Evolutionary conservation across 208 protist species (phyloP), one percentile per base, ranked within the genome.

Genomic region (Wallacemonas rigidus): DNA sequence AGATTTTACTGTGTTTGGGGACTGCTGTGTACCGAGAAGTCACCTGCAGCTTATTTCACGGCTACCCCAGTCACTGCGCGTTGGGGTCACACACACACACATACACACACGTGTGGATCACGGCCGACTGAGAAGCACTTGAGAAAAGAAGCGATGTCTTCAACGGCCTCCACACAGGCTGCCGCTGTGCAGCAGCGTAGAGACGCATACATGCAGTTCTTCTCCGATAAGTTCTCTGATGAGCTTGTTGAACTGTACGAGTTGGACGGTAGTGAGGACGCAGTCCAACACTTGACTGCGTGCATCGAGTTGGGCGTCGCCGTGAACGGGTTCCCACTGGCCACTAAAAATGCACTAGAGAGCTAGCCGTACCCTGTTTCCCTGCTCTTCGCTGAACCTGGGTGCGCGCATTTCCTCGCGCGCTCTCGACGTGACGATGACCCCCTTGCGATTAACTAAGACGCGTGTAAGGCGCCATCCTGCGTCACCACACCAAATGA

Each of bases 141-240:
- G 26, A 26, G 26, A 26, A 26, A 26, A 26, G 26, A 26, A 26
- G 6, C 79, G 38, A 38, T 74, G 53, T 72, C 77, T 47, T 63
- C 51, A 17, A n/a, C 71, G 8, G 6, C 26, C 15, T 48, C 60
- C 8, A 48, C 60, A 15, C 70, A 51, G 2, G 71, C 71, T 11
- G 73, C 81, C 11, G 73, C 74, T 44, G 77, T 83, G 54, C 87
- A 93, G 63, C 77, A 69, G 44, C 71, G 82, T 38, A 75, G 88
- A 6, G 90, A 97, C 71, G 81, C 81, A 26, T 97, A 97, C 79
- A 97, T 97, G 92, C 83, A 92, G 68, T 76, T 83, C 47, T 92
- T 97, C 73, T 91, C 90, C 2, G 89, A 94, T 55, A 74, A 80
- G 7, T 97, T 97, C 71, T 69, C 88, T 7, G 84, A 95, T 6